Evolutionary conservation across 768 basidiomycete species (phyloP), one percentile per base, ranked within the genome.

Genomic region (Sutorius australiensis): DNA sequence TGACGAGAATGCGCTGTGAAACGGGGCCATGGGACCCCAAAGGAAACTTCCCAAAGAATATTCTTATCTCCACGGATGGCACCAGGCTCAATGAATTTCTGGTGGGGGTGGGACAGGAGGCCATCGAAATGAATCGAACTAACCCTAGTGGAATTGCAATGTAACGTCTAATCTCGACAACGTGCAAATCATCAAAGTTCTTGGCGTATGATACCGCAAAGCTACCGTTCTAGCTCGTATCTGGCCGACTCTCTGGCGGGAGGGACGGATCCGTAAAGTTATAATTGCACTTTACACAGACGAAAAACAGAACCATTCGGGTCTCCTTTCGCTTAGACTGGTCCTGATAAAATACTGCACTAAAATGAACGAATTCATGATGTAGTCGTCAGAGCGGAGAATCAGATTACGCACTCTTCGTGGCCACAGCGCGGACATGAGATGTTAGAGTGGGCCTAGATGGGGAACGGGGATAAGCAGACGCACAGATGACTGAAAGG

Each of bases 291-390:
- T 87, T 87, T 19, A 83, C 81, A 67, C 92, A 95, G 42, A 93
- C 91, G 66, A 84, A 95, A 75, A 94, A 95, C 2, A 93, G 78
- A 46, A 91, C 90, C 93, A 95, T 95, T 2, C 89, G 81, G 1
- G 95, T 98, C 67, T 95, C 92, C 62, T 92, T 92, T 50, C 95
- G 86, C 67, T 95, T 95, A 16, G 93, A 97, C 68, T 98, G 95
- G 71, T 98, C 95, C 70, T 98, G 95, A 70, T 89, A 98, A 66
- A 90, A 83, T 5, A 98, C 95, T 46, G 92, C 83, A 65, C 95
- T 98, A 63, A n/a, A 56, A 46, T 42, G 17, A 51, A 51, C 48
- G 27, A 47, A 31, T 51, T 43, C 58, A 41, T 33, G 32, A 48
- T 37, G 16, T 28, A 47, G 48, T 9, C n/a, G 41, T 8, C 12